Conservation (phyloP, 1,139 yeast species). For the Suhomyces anneliseae region DNA sequence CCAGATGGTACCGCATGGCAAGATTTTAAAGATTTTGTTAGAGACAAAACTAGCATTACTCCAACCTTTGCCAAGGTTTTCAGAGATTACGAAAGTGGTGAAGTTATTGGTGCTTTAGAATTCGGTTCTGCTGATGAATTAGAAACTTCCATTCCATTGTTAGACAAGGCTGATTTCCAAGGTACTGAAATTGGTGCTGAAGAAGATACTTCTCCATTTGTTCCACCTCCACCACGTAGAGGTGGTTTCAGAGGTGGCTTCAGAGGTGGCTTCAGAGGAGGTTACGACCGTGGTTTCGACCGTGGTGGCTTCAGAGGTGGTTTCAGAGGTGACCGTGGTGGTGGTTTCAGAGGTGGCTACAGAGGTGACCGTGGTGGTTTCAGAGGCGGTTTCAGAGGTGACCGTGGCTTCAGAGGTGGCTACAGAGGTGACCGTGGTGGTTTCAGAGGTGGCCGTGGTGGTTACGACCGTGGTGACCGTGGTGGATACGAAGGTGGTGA, state of each 20-base stretch:
- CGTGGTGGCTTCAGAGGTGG: conserved; percentile 42
- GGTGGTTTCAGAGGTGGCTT: conserved; percentile 50
- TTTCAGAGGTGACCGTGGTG: conserved; percentile 30
- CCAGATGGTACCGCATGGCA: conserved; percentile 84
- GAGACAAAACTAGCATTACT: conserved; percentile 64
- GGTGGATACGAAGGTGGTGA: conserved; percentile 36
- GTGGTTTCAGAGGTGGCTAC: conserved; percentile 39
- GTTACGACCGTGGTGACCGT: conserved; percentile 29
- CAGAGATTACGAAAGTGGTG: conserved; percentile 57
- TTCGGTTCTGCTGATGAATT: conserved; percentile 74
- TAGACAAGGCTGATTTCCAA: conserved; percentile 71
- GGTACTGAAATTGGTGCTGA: conserved; percentile 67
- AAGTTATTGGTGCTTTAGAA: conserved; percentile 76
- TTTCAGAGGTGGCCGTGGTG: conserved; percentile 41
- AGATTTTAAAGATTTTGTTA: conserved; percentile 76
- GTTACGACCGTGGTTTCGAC: conserved; percentile 17
- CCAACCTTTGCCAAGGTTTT: conserved; percentile 74
- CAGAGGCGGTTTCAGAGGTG: conserved; percentile 19
- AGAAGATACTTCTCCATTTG: conserved; percentile 79
- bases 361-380: conserved; percentile 33
- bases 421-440: conserved; percentile 39
- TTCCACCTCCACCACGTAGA: conserved; percentile 64
- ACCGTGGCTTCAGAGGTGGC: conserved; percentile 32
- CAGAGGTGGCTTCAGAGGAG: conserved; percentile 21
- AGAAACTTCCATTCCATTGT: conserved; percentile 63